Evolutionary conservation across 345 rosid species (phyloP).

Genomic region (Corchorus capsularis): DNA sequence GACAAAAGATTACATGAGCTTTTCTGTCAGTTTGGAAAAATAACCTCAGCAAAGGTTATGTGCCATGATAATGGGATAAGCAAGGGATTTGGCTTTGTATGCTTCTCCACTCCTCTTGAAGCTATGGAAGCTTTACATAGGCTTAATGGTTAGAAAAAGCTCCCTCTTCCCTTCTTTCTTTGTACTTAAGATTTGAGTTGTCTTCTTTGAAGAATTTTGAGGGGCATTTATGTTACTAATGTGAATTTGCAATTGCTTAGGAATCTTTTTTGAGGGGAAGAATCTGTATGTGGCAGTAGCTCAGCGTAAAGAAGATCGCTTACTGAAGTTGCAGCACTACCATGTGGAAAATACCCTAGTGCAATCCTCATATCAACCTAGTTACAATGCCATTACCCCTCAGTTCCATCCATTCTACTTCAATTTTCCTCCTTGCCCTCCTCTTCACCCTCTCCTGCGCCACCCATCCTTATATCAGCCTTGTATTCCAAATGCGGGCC

Average conservation of each 20-base stretch:
- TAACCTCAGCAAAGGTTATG: constrained; percentile 66
- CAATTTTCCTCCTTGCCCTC: constrained; percentile 19
- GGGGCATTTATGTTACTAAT: constrained; percentile 1
- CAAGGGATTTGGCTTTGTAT: constrained; percentile 77
- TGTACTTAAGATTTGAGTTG: not conserved
- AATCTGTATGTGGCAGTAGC: constrained; percentile 62
- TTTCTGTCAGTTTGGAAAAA: constrained; percentile 51
- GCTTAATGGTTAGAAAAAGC: constrained; percentile 51
- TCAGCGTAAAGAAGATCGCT: constrained; percentile 51
- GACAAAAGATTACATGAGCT: constrained; percentile 46
- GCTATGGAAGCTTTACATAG: constrained; percentile 51
- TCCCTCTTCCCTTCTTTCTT: constrained; percentile 1
- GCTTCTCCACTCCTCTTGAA: constrained; percentile 63
- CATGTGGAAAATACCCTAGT: constrained; percentile 9
- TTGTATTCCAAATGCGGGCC: not conserved
- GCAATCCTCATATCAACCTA: constrained; percentile 17
- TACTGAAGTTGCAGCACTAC: constrained; percentile 36
- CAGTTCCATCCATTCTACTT: constrained; percentile 20
- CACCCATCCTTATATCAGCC: not conserved
- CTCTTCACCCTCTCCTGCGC: not conserved
- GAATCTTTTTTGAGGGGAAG: constrained; percentile 43
- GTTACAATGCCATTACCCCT: constrained; percentile 17
- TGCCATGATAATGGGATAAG: constrained; percentile 50
- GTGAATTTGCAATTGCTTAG: constrained; percentile 33
- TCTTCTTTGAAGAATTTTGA: not conserved